Evolutionary conservation across 2,329 filamentous ascomycete species (phyloP).

Genomic region (Monosporascus sp.): DNA sequence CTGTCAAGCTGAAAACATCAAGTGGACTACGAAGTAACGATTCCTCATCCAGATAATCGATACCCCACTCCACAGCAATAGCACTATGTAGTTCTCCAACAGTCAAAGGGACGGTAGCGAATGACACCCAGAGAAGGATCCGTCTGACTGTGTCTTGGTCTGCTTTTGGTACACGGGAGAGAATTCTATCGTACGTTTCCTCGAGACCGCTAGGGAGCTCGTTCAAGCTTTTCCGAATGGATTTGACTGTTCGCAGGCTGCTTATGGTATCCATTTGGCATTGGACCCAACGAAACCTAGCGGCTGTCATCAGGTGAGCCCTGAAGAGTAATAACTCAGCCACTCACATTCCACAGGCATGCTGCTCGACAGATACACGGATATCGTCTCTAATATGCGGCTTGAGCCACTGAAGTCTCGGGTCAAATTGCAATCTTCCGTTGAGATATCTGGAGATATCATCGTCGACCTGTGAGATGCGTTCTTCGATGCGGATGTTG

Average conservation of each 20-base stretch:
- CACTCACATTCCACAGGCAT: conserved; percentile 1
- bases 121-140: conserved; percentile 6
- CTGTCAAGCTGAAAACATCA: conserved; percentile 4
- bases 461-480: conserved; percentile 1
- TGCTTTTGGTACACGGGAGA: neutral
- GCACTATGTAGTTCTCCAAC: conserved; percentile 6
- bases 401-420: conserved; percentile 6
- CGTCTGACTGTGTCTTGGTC: conserved; percentile 2
- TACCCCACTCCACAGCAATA: conserved; percentile 3
- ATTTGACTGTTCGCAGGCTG: conserved; percentile 2
- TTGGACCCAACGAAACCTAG: conserved; percentile 9
- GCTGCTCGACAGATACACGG: neutral
- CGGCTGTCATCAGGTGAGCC: neutral
- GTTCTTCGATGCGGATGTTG: conserved; percentile 4
- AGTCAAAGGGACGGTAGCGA: conserved; percentile 3
- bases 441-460: conserved; percentile 4
- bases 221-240: conserved; percentile 2
- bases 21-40: conserved; percentile 3
- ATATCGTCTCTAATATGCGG: neutral
- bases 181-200: conserved; percentile 5
- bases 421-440: conserved; percentile 1
- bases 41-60: conserved; percentile 3
- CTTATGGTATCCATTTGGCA: conserved; percentile 5
- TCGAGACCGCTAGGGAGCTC: conserved; percentile 2
- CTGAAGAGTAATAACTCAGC: neutral